Evolutionary conservation across 768 basidiomycete genomes (phyloP).

Genomic region (Melanogaster broomeanus): DNA sequence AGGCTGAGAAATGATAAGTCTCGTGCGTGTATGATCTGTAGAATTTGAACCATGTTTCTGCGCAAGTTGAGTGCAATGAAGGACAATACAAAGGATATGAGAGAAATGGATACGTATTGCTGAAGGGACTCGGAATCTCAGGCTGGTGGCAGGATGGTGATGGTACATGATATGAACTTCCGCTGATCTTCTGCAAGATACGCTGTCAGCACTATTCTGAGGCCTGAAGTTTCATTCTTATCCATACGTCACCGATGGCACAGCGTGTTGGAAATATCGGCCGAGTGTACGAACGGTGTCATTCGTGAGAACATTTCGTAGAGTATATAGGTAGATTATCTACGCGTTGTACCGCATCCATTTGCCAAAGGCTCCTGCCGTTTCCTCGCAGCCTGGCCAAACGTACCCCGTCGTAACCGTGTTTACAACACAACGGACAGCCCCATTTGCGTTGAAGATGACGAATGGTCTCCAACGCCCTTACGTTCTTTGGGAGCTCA

Average conservation of each 20-base stretch:
- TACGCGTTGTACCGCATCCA: too few relatives aligned
- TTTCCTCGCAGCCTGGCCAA: too few relatives aligned
- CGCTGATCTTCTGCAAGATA: too few relatives aligned
- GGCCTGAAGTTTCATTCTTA: background rate
- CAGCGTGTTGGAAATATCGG: too few relatives aligned
- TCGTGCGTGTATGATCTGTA: background rate
- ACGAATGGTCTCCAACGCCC: background rate
- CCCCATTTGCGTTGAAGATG: too few relatives aligned
- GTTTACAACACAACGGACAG: slow-evolving; percentile 6
- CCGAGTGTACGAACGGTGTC: too few relatives aligned
- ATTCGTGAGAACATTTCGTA: too few relatives aligned
- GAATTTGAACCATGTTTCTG: background rate
- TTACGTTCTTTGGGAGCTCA: background rate
- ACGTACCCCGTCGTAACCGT: slow-evolving; percentile 6
- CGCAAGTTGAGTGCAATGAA: background rate
- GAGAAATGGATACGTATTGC: background rate
- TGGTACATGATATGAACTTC: too few relatives aligned
- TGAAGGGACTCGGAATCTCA: too few relatives aligned
- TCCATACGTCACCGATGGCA: slow-evolving; percentile 8
- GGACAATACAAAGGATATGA: background rate
- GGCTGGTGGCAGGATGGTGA: slow-evolving; percentile 11
- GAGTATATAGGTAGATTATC: too few relatives aligned
- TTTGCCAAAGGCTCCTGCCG: too few relatives aligned
- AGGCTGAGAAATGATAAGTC: background rate
- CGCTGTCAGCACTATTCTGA: slow-evolving; percentile 11